phyloP scores from a whole-genome alignment of 169 alveolate species.

The Plasmodium chabaudi region DNA sequence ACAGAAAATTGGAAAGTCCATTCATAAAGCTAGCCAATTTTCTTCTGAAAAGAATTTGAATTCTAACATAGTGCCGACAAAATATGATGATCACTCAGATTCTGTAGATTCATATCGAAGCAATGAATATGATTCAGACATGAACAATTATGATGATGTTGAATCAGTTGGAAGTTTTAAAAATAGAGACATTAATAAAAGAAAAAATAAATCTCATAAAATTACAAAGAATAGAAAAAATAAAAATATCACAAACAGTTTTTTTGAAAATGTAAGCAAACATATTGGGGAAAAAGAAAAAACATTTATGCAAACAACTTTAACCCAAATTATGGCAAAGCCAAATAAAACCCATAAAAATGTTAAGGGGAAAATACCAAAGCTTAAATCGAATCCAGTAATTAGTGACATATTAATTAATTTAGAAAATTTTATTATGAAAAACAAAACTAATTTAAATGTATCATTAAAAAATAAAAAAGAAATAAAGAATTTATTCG shows the following conservation, averaged over 20 bases:
- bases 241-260: neutral
- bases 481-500: constrained; percentile 57
- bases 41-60: too few species aligned
- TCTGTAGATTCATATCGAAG: too few species aligned
- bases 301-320: constrained; percentile 3
- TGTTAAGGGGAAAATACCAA: neutral
- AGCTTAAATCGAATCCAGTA: constrained; percentile 6
- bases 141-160: too few species aligned
- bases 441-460: constrained; percentile 16
- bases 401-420: constrained; percentile 25
- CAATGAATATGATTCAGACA: too few species aligned
- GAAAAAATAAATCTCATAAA: neutral
- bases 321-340: constrained; percentile 11
- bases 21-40: too few species aligned
- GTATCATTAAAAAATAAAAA: constrained; percentile 37
- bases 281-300: constrained; percentile 36
- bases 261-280: constrained; percentile 37
- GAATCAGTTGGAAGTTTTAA: too few species aligned
- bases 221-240: constrained; percentile 22
- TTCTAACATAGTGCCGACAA: too few species aligned
- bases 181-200: neutral
- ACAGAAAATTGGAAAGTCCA: too few species aligned
- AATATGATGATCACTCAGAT: too few species aligned
- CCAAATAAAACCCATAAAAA: neutral
- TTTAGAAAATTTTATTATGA: constrained; percentile 17